These are phyloP conservation scores for Cylindrotheca fusiformis DNA, from an alignment of 108 stramenopile species.

Conservation along the genomic window DNA sequence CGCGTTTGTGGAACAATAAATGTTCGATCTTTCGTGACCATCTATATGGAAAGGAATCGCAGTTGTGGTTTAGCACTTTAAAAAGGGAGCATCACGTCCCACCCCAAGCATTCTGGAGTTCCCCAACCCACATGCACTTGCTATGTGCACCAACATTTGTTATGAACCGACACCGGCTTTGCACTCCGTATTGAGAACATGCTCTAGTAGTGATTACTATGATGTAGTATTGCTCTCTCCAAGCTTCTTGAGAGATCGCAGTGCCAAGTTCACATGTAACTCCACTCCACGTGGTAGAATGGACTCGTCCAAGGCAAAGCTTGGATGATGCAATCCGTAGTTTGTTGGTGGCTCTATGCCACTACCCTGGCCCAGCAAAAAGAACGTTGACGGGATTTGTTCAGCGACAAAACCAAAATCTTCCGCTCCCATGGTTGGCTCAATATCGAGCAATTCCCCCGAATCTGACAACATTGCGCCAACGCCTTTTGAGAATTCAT, in stretches of 20 bases:
- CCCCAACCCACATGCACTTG: too few relatives aligned
- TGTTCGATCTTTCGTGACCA: too few relatives aligned
- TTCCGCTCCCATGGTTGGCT: constrained; percentile 92
- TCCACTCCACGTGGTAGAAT: constrained; percentile 75
- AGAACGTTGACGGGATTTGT: constrained; percentile 70
- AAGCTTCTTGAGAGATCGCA: constrained; percentile 50
- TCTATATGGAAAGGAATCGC: too few relatives aligned
- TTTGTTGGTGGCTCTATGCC: constrained; percentile 55
- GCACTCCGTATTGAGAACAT: too few relatives aligned
- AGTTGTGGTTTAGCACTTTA: too few relatives aligned
- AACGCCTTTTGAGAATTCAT: constrained; percentile 54
- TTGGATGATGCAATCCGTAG: constrained; percentile 80
- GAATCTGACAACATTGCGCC: constrained; percentile 63
- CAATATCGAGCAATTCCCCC: constrained; percentile 39
- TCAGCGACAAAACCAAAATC: constrained; percentile 89
- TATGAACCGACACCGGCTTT: too few relatives aligned
- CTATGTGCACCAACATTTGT: too few relatives aligned
- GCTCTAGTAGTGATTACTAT: too few relatives aligned
- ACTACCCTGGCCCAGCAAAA: constrained; percentile 76
- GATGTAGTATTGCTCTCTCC: too few relatives aligned
- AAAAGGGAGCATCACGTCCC: too few relatives aligned
- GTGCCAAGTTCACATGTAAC: constrained; percentile 77
- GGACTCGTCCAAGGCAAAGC: constrained; percentile 81
- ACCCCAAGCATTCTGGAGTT: too few relatives aligned
- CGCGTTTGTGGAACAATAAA: too few relatives aligned